Conservation (phyloP, 306 rosid genomes). For the Sindora glabra region DNA sequence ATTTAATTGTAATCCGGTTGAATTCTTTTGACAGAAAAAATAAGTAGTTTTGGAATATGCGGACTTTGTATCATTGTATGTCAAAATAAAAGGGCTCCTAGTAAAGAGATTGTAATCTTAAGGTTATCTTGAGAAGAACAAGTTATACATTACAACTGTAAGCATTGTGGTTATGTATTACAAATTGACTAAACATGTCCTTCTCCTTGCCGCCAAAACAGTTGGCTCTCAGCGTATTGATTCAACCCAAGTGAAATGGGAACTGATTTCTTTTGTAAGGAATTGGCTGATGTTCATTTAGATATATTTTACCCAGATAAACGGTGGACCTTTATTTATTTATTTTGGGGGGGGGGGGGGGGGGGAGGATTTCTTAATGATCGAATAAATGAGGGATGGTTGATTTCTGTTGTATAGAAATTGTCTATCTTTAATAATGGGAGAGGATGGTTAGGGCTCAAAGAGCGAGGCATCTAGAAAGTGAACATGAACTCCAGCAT, state of each 20-base stretch:
- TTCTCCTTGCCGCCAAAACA: neutral
- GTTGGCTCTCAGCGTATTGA: neutral
- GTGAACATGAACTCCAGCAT: neutral
- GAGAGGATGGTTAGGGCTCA: neutral
- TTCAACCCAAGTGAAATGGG: neutral
- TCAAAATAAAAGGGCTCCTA: neutral
- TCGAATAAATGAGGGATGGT: neutral
- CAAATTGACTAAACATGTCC: neutral
- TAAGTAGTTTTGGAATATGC: neutral
- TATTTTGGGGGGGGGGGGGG: too few species aligned
- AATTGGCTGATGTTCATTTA: neutral
- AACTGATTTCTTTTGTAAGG: neutral
- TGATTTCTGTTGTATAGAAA: conserved; percentile 1
- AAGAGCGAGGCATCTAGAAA: neutral
- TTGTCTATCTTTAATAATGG: neutral
- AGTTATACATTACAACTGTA: neutral
- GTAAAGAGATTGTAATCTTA: neutral
- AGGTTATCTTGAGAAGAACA: neutral
- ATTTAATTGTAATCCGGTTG: too few species aligned
- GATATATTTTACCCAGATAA: neutral
- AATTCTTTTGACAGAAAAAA: too few species aligned
- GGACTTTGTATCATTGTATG: neutral
- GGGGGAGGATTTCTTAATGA: too few species aligned
- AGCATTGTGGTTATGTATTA: neutral
- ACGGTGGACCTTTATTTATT: neutral